Base-by-base conservation (phyloP, 2,329 filamentous ascomycete genomes). In the Verticillium albo-atrum region DNA sequence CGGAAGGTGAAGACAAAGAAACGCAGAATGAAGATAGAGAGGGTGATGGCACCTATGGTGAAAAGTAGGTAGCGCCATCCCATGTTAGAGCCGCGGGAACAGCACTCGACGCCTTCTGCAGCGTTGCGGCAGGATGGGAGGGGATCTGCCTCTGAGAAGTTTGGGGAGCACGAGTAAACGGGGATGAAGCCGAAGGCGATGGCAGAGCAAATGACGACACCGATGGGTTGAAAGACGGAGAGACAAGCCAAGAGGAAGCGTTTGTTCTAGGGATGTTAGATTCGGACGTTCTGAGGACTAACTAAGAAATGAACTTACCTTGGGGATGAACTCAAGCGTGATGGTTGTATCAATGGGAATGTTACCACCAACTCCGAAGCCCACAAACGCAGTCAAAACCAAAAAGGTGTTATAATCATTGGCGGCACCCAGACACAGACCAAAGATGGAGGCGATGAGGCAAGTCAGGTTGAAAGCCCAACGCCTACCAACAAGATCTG, bases 401-500 rank as follows among this genome's bases (percentile, higher is more conserved):
- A 84, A 73, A 54, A 85, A 81, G 3, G 76, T 77, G 17, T 66
- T 75, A 70, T 84, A 84, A 12, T 70, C 76, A 58, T 79, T 75
- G 9, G 80, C 78, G 2, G 75, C 77, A 15, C 78, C 82, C 1
- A 84, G 74, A 25, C 76, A 78, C 0, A 84, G 68, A 9, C 83
- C 82, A 61, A 85, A 86, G 3, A 81, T 67, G 9, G 79, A 79
- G 1, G 80, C 73, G 57, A 84, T 74, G n/a, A 85, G 72, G 54
- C 82, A 82, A 0, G 83, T 85, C 37, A 83, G 64, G 65, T 85
- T 86, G 71, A 86, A 86, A 0, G 82, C 82, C 78, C 80, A 84
- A 58, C 76, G 74, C 30, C 83, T 77, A 57, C 74, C 74, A 20
- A 75, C 67, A 52, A 84, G 77, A 62, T 85, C 83, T 6, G 82